Base-by-base conservation (phyloP, 2,329 filamentous ascomycete species). In the Penicillium sp. region DNA sequence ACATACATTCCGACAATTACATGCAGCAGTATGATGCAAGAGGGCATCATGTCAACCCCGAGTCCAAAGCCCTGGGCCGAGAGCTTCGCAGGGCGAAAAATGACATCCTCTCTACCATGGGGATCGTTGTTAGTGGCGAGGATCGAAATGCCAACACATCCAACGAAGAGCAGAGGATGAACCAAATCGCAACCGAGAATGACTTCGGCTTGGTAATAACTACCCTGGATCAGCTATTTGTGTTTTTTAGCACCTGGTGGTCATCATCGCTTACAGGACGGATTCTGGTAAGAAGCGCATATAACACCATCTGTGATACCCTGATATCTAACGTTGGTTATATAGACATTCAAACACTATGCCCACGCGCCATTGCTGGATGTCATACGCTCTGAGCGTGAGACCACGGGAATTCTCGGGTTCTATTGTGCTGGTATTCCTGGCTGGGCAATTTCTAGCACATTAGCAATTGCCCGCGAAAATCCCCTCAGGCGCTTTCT, bases 61-160 rank as follows among this genome's bases (percentile, higher is more conserved):
- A 69, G 29, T 78, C 78, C 6, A 75, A 73, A 55, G 57, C 59
- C 12, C 63, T 74, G 26, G 72, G 71, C 9, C 71, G 73, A 40
- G 70, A 73, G 48, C 71, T 79, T 7, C 68, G 75, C 48, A 73
- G 76, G 64, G 78, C 79, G 1, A 79, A 80, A 57, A 81, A 81
- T 69, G 78, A 81, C 57, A 76, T 80, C 29, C 69, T 80, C 15
- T 76, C 75, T 22, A 79, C 75, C 8, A 78, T 80, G 70, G 78
- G 78, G 3, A 75, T 80, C 37, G 76, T 79, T 37, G 74, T 77
- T 56, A 76, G 74, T 51, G 68, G 73, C 54, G 72, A 76, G 57
- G 69, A 75, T 59, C 68, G 71, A 15, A 73, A 67, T 35, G 54
- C 68, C 25, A 66, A 64, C 51, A 62, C 65, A n/a, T 65, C 69